Evolutionary conservation across 2,329 filamentous ascomycete genomes (phyloP).

Genomic region (Orbilia quercus): DNA sequence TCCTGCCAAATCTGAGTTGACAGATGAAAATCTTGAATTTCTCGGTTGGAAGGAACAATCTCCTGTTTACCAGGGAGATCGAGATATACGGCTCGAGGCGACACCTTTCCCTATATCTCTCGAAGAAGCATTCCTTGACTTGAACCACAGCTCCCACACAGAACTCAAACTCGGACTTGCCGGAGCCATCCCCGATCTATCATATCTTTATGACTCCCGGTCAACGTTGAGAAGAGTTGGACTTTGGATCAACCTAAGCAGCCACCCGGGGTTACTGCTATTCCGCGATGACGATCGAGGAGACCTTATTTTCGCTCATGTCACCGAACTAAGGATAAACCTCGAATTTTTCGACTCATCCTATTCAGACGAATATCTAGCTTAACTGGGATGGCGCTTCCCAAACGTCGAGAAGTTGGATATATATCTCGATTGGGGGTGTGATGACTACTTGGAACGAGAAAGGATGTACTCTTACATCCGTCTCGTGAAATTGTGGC

Average conservation of each 20-base stretch:
- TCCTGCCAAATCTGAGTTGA: background rate
- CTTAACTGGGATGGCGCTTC: slow-evolving; percentile 1
- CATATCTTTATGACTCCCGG: background rate
- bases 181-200: background rate
- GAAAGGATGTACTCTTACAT: slow-evolving; percentile 17
- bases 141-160: background rate
- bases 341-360: background rate
- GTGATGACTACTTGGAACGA: slow-evolving; percentile 3
- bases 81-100: background rate
- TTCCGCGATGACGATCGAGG: background rate
- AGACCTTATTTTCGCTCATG: background rate
- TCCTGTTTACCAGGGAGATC: background rate
- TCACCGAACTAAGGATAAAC: slow-evolving; percentile 3
- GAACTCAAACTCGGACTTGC: background rate
- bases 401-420: slow-evolving; percentile 31
- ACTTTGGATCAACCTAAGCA: background rate
- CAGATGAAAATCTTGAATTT: background rate
- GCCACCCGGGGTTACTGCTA: background rate
- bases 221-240: background rate
- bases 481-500: slow-evolving; percentile 6
- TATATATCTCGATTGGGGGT: slow-evolving; percentile 18
- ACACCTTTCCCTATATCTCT: slow-evolving; percentile 3
- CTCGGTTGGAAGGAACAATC: slow-evolving; percentile 3
- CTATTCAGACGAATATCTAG: background rate
- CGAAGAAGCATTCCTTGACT: slow-evolving; percentile 19